Base-by-base conservation (phyloP, 495 filamentous ascomycete genomes). In the Sordaria brevicollis region DNA sequence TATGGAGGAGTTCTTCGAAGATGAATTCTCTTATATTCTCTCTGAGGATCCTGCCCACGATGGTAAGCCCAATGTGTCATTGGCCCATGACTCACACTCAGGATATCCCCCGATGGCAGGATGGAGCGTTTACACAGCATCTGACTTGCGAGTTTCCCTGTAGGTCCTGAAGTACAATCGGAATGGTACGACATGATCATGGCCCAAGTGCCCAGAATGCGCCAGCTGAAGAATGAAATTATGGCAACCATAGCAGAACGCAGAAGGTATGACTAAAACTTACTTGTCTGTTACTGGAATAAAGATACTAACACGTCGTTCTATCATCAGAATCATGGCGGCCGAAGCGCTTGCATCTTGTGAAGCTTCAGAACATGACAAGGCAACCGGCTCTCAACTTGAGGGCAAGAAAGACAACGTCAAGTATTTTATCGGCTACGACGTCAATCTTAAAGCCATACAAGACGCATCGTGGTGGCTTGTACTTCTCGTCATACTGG, bases 21-120 rank as follows among this genome's bases (percentile, higher is more conserved):
- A 15, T 13, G 10, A 1, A 25, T 29, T 13, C 4, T 10, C 4
- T 0, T 0, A 0, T 43, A 0, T 10, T 43, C 15, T 21, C n/a
- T 8, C 39, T 0, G 17, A 41, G 5, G 38, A 41, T 8, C 6
- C 5, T 6, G 15, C n/a, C 8, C 15, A 7, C n/a, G 2, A 41
- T 41, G 6, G 17, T 41, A 41, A 41, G n/a, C n/a, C n/a, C n/a
- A n/a, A n/a, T n/a, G n/a, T n/a, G n/a, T n/a, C n/a, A n/a, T n/a
- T n/a, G n/a, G n/a, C n/a, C n/a, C n/a, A n/a, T n/a, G n/a, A n/a
- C n/a, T n/a, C n/a, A n/a, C n/a, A n/a, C n/a, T n/a, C n/a, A n/a
- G n/a, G n/a, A n/a, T n/a, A n/a, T n/a, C n/a, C n/a, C n/a, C n/a
- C n/a, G n/a, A n/a, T n/a, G n/a, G n/a, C n/a, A n/a, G n/a, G n/a